phyloP scores from a whole-genome alignment of 306 rosid genomes.

The Cucumis cinereus region DNA sequence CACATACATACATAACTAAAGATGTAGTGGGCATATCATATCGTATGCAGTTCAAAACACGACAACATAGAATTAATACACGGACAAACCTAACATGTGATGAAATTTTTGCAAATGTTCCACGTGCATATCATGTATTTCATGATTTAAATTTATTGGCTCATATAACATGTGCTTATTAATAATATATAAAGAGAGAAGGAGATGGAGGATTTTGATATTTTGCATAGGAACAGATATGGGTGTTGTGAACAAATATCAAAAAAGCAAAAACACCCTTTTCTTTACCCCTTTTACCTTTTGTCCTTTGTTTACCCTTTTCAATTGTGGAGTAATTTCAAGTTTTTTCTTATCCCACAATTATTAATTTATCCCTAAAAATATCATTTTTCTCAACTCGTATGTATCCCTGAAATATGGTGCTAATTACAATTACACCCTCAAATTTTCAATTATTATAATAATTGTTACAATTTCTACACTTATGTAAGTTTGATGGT shows the following conservation, averaged over 20 bases:
- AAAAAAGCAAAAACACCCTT: not conserved
- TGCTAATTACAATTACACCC: no score
- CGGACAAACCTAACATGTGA: not conserved
- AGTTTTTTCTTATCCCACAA: not conserved
- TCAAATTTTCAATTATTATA: no score
- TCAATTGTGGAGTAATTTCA: not conserved
- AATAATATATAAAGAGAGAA: not conserved
- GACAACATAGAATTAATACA: not conserved
- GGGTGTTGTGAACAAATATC: not conserved
- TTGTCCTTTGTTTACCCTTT: not conserved
- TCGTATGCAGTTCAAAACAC: no score
- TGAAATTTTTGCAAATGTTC: slow-evolving; percentile 2
- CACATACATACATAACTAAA: not conserved
- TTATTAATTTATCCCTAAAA: no score
- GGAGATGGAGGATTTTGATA: not conserved
- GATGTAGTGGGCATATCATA: not conserved
- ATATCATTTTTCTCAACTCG: no score
- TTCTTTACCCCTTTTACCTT: not conserved
- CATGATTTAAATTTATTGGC: not conserved
- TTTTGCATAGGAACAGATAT: not conserved
- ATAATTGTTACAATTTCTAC: no score
- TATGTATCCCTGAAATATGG: no score
- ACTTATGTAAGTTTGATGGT: no score
- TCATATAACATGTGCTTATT: not conserved
- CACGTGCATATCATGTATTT: slow-evolving; percentile 1